Evolutionary conservation across 2,329 filamentous ascomycete genomes (phyloP), one percentile per base, ranked within the genome.

Genomic region (Xylaria sp.): DNA sequence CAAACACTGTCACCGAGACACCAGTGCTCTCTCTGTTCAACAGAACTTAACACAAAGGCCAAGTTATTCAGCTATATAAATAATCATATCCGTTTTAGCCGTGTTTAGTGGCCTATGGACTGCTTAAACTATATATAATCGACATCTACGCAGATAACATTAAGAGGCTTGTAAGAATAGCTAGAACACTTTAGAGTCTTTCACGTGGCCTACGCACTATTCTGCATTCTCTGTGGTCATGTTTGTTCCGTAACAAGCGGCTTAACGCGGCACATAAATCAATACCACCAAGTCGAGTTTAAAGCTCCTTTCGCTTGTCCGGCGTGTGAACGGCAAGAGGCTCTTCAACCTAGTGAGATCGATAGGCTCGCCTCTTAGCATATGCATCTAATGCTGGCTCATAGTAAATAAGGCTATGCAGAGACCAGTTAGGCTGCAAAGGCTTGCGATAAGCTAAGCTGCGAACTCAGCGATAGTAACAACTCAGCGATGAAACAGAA

Each of bases 321-420:
- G 5, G 54, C 54, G 4, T 58, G 16, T 18, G n/a, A 58, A 59
- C 54, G 23, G 10, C 2, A 60, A 60, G 18, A 23, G 16, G 42
- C 5, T 37, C n/a, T 8, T 60, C 16, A 60, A 10, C 42, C 27
- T 27, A 35, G 25, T 60, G 21, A 60, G 27, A 60, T 63, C 16
- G 32, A 63, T 21, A 25, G 50, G 6, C 5, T 63, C 32, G 5
- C 10, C 8, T 63, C 32, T 18, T 63, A 16, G 27, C 12, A 63
- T 55, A 63, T 63, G 47, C 21, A 63, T 53, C 32, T 55, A n/a
- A 63, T 55, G 23, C 27, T 23, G 42, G 32, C 23, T 63, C 18
- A 63, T 55, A 63, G 23, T 63, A 13, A 55, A 63, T 63, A 32
- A 13, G 29, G 25, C 29, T 63, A 63, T 55, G 13, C 25, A 42